Percentiles rank a stretch among this genome's conserved stretches.
Evolutionary conservation across 176 grass and related monocot genomes (phyloP).

Genomic region (Hsuehochloa calcarea): DNA sequence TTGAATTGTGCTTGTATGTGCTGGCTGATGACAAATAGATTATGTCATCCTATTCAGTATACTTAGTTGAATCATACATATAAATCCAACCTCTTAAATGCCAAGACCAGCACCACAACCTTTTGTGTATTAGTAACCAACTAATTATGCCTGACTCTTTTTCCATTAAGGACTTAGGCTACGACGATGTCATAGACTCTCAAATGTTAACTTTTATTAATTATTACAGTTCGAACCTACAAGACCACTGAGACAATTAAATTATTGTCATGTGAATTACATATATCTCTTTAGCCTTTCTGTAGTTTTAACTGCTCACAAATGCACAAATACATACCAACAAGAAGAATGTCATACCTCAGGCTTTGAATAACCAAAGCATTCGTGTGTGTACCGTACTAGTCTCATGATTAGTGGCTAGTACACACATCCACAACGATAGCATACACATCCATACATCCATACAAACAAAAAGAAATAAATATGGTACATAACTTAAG

Average conservation of each 20-base stretch:
- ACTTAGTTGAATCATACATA: conserved; percentile 12
- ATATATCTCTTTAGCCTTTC: not conserved
- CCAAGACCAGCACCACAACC: not conserved
- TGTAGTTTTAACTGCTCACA: not conserved
- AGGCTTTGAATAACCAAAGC: too few species aligned
- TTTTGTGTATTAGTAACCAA: not conserved
- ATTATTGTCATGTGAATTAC: not conserved
- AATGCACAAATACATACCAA: not conserved
- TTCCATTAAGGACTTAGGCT: not conserved
- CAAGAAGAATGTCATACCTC: too few species aligned
- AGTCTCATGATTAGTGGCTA: too few species aligned
- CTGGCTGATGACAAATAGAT: not conserved
- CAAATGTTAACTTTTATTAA: not conserved
- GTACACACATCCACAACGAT: too few species aligned
- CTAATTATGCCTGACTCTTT: not conserved
- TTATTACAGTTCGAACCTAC: not conserved
- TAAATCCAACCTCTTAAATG: conserved; percentile 6
- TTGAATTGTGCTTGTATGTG: not conserved
- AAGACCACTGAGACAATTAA: not conserved
- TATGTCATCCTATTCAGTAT: not conserved
- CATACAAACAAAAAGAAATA: too few species aligned
- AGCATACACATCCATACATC: too few species aligned
- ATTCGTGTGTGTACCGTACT: too few species aligned
- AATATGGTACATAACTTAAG: too few species aligned
- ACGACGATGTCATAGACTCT: not conserved